Evolutionary conservation across 345 rosid species (phyloP), one percentile per base, ranked within the genome.

Genomic region (Populus ilicifolia): DNA sequence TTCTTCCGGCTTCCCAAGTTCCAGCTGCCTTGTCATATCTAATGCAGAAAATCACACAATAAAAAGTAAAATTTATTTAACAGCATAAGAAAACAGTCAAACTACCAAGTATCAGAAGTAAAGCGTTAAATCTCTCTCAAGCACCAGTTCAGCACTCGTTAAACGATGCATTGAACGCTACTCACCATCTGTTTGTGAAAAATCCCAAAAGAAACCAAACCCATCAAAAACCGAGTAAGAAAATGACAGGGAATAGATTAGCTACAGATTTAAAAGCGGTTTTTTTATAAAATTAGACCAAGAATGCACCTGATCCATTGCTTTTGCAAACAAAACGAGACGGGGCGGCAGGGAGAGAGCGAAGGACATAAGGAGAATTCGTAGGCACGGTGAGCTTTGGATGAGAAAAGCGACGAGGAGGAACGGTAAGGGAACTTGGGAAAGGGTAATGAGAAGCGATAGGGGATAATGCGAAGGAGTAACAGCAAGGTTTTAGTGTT

Each of bases 11-110:
- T 87, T 91, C 67, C 85, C 88, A 59, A 92, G 84, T 76, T 91
- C 96, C 67, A 88, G 86, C 63, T 89, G 84, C 44, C 91, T 77
- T 39, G 85, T 82, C 78, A 91, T 85, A 76, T 92, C 98, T 94
- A 81, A 21, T 44, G 16, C 61, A 46, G 18, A 46, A 18, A 46
- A 4, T 46, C 18, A 14, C 52, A 46, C 0, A 46, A 46, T 46
- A 46, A 12, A 46, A 46, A 3, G 52, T 46, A 18, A 12, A 14
- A 46, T 14, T 46, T 14, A 18, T 16, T 46, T 14, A 46, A 46
- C 6, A 46, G 3, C 52, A 4, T 4, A 14, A 46, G 18, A 46
- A 46, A 46, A 1, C 52, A 46, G 20, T 46, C 52, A 14, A 46
- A 46, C 4, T 46, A 12, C 52, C 1, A 46, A 46, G 18, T 46